Percentiles rank a stretch among this genome's conserved stretches.
Conservation (phyloP, 306 rosid species). For the Bauhinia variegata region DNA sequence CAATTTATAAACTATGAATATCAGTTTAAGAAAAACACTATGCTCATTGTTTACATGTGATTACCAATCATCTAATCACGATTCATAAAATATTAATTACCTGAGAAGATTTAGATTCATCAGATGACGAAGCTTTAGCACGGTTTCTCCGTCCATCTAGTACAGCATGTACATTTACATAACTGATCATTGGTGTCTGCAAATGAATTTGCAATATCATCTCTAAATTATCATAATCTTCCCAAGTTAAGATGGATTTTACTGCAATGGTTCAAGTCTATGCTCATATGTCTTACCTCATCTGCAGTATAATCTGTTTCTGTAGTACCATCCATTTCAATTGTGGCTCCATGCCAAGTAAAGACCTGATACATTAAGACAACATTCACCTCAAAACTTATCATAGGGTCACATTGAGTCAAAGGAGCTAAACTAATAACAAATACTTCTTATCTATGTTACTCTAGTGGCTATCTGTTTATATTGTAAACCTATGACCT, state of each 20-base stretch:
- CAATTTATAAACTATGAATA: background rate
- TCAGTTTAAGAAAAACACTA: background rate
- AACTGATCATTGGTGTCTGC: constrained; percentile 93
- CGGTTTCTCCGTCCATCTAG: constrained; percentile 82
- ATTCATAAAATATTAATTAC: constrained; percentile 36
- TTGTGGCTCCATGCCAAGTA: constrained; percentile 91
- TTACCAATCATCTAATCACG: background rate
- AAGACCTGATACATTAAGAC: constrained; percentile 58
- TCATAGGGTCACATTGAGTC: background rate
- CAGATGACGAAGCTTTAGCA: constrained; percentile 65
- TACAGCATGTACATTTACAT: constrained; percentile 91
- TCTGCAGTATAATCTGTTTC: constrained; percentile 90
- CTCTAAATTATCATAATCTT: background rate
- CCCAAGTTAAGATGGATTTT: background rate
- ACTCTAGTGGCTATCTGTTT: too few relatives aligned
- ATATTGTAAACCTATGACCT: too few relatives aligned
- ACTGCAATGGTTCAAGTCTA: background rate
- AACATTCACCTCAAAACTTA: background rate
- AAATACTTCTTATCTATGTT: background rate
- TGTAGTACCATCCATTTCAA: constrained; percentile 90
- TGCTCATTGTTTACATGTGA: background rate
- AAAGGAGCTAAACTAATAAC: background rate
- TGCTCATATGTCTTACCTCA: constrained; percentile 55
- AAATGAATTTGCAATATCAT: constrained; percentile 23
- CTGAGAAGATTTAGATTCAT: constrained; percentile 66